Conservation (phyloP, 2,329 filamentous ascomycete genomes). For the Cladophialophora psammophila region DNA sequence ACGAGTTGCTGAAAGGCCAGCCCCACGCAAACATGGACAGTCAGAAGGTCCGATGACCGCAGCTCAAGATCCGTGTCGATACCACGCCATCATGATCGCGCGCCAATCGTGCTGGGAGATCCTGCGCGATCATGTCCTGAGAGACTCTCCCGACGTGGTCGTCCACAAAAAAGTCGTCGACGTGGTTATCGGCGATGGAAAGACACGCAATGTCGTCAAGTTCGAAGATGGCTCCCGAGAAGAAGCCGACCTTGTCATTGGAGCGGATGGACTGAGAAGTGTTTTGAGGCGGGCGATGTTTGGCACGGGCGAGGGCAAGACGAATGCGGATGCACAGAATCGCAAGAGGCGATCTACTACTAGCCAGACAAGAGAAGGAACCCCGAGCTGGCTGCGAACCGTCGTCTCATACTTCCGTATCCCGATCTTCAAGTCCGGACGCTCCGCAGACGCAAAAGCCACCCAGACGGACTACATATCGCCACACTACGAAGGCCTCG, state of each 20-base stretch:
- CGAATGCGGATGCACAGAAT: not conserved
- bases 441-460: not conserved
- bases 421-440: slow-evolving; percentile 18
- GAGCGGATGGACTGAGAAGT: slow-evolving; percentile 53
- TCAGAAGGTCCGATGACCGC: not conserved
- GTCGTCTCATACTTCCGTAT: slow-evolving; percentile 43
- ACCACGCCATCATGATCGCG: slow-evolving; percentile 48
- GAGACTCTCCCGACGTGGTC: slow-evolving; percentile 41
- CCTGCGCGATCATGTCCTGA: slow-evolving; percentile 48
- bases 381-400: slow-evolving; percentile 5
- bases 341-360: not conserved
- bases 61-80: slow-evolving; percentile 10
- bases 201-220: slow-evolving; percentile 18
- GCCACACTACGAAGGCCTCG: slow-evolving; percentile 52
- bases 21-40: not conserved
- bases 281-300: slow-evolving; percentile 49
- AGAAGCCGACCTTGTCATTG: slow-evolving; percentile 53
- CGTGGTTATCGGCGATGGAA: slow-evolving; percentile 40
- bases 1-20: slow-evolving; percentile 5
- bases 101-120: slow-evolving; percentile 51
- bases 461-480: slow-evolving; percentile 35
- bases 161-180: slow-evolving; percentile 45
- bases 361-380: not conserved
- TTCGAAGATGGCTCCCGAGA: slow-evolving; percentile 48
- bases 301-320: slow-evolving; percentile 21